Evolutionary conservation across 139 green algal species (phyloP).

Genomic region (Chlorella sp.): DNA sequence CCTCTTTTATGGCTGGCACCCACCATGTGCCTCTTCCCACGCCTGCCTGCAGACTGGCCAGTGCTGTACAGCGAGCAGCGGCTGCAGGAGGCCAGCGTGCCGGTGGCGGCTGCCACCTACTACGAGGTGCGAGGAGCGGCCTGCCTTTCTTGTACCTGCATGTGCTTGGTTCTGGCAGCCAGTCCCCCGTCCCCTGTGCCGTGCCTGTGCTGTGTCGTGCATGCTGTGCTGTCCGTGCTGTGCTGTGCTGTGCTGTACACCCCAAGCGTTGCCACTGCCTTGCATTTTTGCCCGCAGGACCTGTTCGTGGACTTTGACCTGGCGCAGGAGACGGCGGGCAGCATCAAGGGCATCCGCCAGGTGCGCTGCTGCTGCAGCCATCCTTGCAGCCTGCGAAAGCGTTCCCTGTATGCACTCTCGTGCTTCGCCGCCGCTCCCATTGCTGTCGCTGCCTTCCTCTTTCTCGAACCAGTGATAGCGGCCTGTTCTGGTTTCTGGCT

Average conservation of each 20-base stretch:
- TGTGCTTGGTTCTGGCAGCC: too few relatives aligned
- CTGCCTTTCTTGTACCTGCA: neutral
- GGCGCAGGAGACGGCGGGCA: conserved; percentile 68
- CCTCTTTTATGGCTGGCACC: too few relatives aligned
- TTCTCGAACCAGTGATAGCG: too few relatives aligned
- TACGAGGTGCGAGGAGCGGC: conserved; percentile 65
- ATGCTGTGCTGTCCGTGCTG: too few relatives aligned
- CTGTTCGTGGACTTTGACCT: conserved; percentile 96
- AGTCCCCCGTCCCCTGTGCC: too few relatives aligned
- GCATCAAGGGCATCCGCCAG: conserved; percentile 69
- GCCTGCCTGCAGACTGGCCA: conserved; percentile 87
- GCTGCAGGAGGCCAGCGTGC: conserved; percentile 73
- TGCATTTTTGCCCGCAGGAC: conserved; percentile 70
- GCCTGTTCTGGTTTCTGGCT: too few relatives aligned
- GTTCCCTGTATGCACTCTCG: neutral
- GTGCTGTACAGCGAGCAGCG: conserved; percentile 79
- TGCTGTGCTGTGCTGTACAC: too few relatives aligned
- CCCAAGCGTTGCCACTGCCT: too few relatives aligned
- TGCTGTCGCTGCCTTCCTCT: too few relatives aligned
- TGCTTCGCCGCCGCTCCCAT: too few relatives aligned
- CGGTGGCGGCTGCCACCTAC: conserved; percentile 80
- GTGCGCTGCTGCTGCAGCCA: neutral
- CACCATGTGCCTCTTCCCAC: too few relatives aligned
- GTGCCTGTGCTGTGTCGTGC: too few relatives aligned
- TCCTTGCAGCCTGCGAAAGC: neutral